Evolutionary conservation across 306 rosid genomes (phyloP).

Genomic region (Pyrus communis): DNA sequence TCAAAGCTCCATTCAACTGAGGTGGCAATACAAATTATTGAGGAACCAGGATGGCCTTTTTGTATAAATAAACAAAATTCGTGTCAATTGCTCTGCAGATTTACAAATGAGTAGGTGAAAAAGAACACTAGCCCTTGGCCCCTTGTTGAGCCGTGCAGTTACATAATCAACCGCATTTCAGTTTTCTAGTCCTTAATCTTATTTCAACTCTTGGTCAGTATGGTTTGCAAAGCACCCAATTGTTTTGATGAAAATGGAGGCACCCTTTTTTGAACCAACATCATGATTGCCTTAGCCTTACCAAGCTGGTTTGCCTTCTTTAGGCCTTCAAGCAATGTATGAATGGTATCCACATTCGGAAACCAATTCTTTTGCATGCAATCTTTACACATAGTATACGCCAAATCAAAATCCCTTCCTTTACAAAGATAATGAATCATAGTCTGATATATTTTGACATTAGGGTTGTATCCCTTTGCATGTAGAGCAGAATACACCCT

Average conservation of each 20-base stretch:
- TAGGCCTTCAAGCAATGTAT: constrained; percentile 47
- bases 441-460: constrained; percentile 63
- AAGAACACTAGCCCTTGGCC: constrained; percentile 19
- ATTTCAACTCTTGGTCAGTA: constrained; percentile 24
- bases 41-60: not conserved
- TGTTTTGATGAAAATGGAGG: constrained; percentile 42
- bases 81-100: constrained; percentile 13
- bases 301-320: constrained; percentile 37
- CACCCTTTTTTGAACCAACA: constrained; percentile 36
- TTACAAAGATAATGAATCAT: constrained; percentile 78
- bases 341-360: constrained; percentile 51
- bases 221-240: constrained; percentile 31
- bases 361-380: constrained; percentile 62
- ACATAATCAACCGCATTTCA: constrained; percentile 7
- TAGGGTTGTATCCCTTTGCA: constrained; percentile 41
- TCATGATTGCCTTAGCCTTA: constrained; percentile 34
- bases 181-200: constrained; percentile 14
- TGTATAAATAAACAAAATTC: constrained; percentile 11
- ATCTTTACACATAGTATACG: constrained; percentile 51
- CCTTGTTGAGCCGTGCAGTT: constrained; percentile 19
- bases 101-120: constrained; percentile 17
- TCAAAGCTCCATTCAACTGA: constrained; percentile 23
- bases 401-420: constrained; percentile 42
- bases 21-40: constrained; percentile 19
- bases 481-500: constrained; percentile 48